A percentile compares a stretch with the other conserved stretches of the same genome.
Conservation (phyloP, 2,329 filamentous ascomycete genomes). For the Annulohypoxylon truncatum region DNA sequence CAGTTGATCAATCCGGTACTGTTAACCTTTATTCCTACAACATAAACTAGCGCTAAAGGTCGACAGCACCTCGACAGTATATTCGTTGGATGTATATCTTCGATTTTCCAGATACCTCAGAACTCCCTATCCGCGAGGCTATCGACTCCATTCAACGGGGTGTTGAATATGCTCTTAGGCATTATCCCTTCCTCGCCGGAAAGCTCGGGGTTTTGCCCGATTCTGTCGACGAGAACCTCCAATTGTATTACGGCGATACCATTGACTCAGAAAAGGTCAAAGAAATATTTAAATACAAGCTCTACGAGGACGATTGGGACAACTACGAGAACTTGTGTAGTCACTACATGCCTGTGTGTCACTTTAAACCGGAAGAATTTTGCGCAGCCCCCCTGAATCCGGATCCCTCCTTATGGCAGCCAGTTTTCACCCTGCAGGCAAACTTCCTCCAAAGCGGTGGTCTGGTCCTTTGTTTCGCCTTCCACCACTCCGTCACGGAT, state of each 20-base stretch:
- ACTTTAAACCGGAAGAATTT: conserved; percentile 23
- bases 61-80: conserved; percentile 22
- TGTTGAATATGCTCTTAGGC: conserved; percentile 8
- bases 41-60: background rate
- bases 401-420: conserved; percentile 16
- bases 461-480: conserved; percentile 32
- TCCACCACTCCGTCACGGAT: conserved; percentile 20
- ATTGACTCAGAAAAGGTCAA: background rate
- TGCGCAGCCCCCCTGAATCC: conserved; percentile 1
- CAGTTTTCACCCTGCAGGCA: conserved; percentile 31
- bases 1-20: conserved; percentile 9
- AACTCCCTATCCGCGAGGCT: background rate
- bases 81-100: conserved; percentile 36
- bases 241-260: conserved; percentile 27
- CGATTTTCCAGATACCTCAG: conserved; percentile 27
- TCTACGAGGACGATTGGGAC: background rate
- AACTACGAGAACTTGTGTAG: conserved; percentile 22
- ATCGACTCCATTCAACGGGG: conserved; percentile 8
- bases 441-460: conserved; percentile 28
- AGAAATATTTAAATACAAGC: conserved; percentile 11
- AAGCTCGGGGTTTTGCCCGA: conserved; percentile 11
- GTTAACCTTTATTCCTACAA: background rate
- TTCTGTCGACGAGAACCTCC: background rate
- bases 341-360: conserved; percentile 27
- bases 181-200: conserved; percentile 31